These are phyloP conservation scores for Chalciporus sphaerocephalus DNA, from an alignment of 768 basidiomycete genomes.

Conservation along the genomic window DNA sequence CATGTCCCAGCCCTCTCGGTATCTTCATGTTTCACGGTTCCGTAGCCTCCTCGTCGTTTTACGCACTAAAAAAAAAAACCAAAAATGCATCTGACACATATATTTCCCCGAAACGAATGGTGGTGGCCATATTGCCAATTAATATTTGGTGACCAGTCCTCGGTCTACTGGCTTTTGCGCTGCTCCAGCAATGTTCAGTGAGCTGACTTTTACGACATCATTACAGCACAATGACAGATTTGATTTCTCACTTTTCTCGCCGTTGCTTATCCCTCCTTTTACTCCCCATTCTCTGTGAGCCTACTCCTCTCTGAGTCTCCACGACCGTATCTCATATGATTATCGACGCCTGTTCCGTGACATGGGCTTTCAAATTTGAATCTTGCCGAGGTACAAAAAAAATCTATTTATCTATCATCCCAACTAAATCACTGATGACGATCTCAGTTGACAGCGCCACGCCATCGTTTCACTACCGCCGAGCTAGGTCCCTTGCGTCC, in stretches of 20 bases:
- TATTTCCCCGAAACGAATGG: slow-evolving; percentile 7
- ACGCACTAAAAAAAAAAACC: neutral
- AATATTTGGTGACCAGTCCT: slow-evolving; percentile 9
- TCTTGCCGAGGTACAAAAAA: slow-evolving; percentile 7
- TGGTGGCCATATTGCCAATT: slow-evolving; percentile 19
- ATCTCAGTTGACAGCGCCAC: slow-evolving; percentile 19
- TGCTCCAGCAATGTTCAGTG: slow-evolving; percentile 19
- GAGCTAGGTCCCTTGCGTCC: neutral
- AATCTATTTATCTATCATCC: slow-evolving; percentile 7
- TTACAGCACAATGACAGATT: slow-evolving; percentile 26
- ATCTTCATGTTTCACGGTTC: neutral
- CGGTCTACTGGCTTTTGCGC: slow-evolving; percentile 6
- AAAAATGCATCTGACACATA: slow-evolving; percentile 5
- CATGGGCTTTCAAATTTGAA: neutral
- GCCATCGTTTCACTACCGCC: slow-evolving; percentile 4
- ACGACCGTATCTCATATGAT: neutral
- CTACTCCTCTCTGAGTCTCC: neutral
- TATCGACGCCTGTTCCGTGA: slow-evolving; percentile 1
- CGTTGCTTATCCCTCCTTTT: slow-evolving; percentile 7
- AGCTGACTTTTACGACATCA: slow-evolving; percentile 31
- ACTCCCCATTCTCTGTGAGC: slow-evolving; percentile 1
- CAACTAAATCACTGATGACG: slow-evolving; percentile 18
- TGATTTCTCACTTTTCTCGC: slow-evolving; percentile 10
- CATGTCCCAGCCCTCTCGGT: neutral
- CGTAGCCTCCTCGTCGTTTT: neutral